Base-by-base conservation (phyloP, 2,329 filamentous ascomycete genomes). In the Fusarium drepaniforme region DNA sequence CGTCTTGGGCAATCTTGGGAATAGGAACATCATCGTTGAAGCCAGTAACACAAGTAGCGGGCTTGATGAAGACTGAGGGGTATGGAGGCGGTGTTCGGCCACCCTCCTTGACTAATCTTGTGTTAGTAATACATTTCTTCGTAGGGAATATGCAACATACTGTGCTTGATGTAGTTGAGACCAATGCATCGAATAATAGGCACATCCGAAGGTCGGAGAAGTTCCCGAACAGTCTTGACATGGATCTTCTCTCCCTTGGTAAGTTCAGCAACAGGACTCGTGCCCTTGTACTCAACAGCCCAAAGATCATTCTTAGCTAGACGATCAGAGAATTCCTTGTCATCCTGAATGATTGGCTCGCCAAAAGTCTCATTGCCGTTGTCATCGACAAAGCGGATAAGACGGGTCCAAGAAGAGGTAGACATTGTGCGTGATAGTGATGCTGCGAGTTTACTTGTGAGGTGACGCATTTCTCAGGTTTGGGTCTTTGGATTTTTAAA, bases 41-140 rank as follows among this genome's bases (percentile, higher is more conserved):
- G 66, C 78, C 74, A 44, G 82, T 81, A 53, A 86, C 84, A 60
- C 79, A 86, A 37, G 81, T 84, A 16, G 75, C 82, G 13, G 83
- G 85, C 83, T 90, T 90, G 75, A 88, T 88, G 79, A 89, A 90
- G 30, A 88, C 82, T 15, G 84, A 84, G 3, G 85, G 86, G 67
- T 83, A 87, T 1, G 87, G 86, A 0, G 88, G 88, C 0, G 87
- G 86, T 16, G 84, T 88, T 53, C 87, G 84, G 6, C 87, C 86
- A 18, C 86, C 87, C 80, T 90, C 88, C 70, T 86, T 82, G 75
- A 89, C 88, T 89, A 25, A 9, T 8, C 3, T n/a, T 5, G 9
- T 18, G 18, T 63, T 1, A 75, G 28, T 2, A 3, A 1, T 2
- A 4, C 5, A 7, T 13, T 1, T 4, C 2, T 11, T 5, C 8